Evolutionary conservation across 2,329 filamentous ascomycete genomes (phyloP), one percentile per base, ranked within the genome.

Genomic region (Pleoardoris graminearum): DNA sequence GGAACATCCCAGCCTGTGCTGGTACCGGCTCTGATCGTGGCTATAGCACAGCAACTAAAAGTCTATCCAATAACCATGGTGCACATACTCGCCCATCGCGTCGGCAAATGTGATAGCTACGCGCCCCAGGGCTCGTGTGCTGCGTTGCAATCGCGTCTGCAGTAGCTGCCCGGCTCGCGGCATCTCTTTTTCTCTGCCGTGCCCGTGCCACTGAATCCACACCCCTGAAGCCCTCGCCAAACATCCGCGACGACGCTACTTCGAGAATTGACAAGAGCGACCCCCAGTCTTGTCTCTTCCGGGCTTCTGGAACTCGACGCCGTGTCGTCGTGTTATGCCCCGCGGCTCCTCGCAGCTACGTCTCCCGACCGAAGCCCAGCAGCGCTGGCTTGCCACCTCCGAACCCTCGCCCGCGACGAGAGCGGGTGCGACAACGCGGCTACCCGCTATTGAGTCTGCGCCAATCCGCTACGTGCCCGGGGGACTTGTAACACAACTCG

Each of bases 371-470:
- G 27, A 32, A 27, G 32, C 33, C 49, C 49, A 50, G 39, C 44
- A 41, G 48, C 33, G 48, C 53, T 49, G 53, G 48, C 35, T 37
- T 54, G 42, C 21, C 27, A 32, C 22, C 32, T 19, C 17, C 17
- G 19, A 35, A 17, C 38, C 7, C 10, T 22, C 29, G 43, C 38
- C 36, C 19, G 25, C 33, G 19, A 36, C 49, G 25, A 16, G 19
- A 33, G n/a, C 22, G 30, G 22, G 43, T 25, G 43, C 48, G 25
- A 25, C 37, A 21, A 43, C 21, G 23, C 45, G 17, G 35, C 45
- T 27, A 41, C 17, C 53, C 46, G 48, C 45, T 27, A 48, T 50
- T 53, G 50, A 45, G 32, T 37, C 50, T 49, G 50, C 50, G 37
- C 32, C 52, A 29, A 17, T 44, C 52, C 52, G 48, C 33, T 14